phyloP scores from a whole-genome alignment of 2,329 filamentous ascomycete genomes.

The Monilinia vaccinii-corymbosi region DNA sequence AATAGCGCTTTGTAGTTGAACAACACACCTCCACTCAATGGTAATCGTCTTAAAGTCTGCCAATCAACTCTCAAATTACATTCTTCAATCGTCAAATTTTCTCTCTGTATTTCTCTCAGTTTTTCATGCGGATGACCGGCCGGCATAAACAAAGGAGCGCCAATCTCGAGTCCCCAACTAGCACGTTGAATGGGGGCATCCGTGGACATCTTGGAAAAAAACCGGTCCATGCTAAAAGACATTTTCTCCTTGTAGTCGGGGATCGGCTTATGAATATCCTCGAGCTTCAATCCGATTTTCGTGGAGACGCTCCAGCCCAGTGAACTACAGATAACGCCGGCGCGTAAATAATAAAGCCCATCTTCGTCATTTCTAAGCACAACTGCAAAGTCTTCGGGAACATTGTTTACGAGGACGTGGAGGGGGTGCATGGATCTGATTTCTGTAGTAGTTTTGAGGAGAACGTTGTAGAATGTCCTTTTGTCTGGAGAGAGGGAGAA shows the following conservation, averaged over 20 bases:
- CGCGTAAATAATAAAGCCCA: slow-evolving; percentile 65
- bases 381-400: slow-evolving; percentile 79
- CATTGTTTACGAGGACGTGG: slow-evolving; percentile 61
- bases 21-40: slow-evolving; percentile 63
- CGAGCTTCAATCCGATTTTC: slow-evolving; percentile 63
- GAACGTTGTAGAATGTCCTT: slow-evolving; percentile 55
- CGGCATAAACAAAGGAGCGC: slow-evolving; percentile 66
- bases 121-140: slow-evolving; percentile 56
- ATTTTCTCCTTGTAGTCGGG: slow-evolving; percentile 85
- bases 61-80: slow-evolving; percentile 72
- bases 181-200: slow-evolving; percentile 72
- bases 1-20: slow-evolving; percentile 90
- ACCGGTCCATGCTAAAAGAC: slow-evolving; percentile 80
- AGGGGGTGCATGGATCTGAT: slow-evolving; percentile 56
- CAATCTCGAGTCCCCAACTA: slow-evolving; percentile 75
- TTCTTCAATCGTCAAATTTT: slow-evolving; percentile 46
- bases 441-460: slow-evolving; percentile 54
- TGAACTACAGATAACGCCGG: slow-evolving; percentile 68
- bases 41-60: slow-evolving; percentile 75
- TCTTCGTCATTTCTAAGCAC: slow-evolving; percentile 62
- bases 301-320: slow-evolving; percentile 70
- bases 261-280: slow-evolving; percentile 63
- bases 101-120: slow-evolving; percentile 48
- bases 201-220: slow-evolving; percentile 67
- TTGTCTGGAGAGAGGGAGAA: slow-evolving; percentile 52